These are phyloP conservation scores for Fusarium keratoplasticum DNA, from an alignment of 2,329 filamentous ascomycete genomes.

Conservation along the genomic window DNA sequence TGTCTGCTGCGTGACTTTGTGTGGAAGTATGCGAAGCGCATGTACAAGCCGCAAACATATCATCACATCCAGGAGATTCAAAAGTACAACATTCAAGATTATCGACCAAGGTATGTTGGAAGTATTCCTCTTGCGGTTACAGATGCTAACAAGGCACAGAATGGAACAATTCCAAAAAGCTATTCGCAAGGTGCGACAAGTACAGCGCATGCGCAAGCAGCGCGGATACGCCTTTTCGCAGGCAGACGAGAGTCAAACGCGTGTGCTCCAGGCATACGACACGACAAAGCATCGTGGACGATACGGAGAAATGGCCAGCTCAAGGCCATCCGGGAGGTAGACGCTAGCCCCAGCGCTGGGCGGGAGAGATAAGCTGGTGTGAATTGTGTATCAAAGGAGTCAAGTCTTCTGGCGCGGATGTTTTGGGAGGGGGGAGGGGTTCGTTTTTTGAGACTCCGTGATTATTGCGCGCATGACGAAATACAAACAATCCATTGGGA, in stretches of 20 bases:
- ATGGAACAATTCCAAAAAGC: conserved; percentile 99
- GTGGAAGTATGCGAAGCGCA: conserved; percentile 97
- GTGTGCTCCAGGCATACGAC: conserved; percentile 96
- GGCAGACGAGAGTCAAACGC: conserved; percentile 94
- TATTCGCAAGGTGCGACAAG: conserved; percentile 96
- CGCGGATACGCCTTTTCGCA: conserved; percentile 98
- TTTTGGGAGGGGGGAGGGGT: conserved; percentile 20
- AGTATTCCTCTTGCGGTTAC: background rate
- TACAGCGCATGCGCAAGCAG: conserved; percentile 99
- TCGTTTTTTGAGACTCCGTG: conserved; percentile 1
- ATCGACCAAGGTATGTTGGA: conserved; percentile 82
- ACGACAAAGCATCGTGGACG: conserved; percentile 91
- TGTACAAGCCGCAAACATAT: conserved; percentile 96
- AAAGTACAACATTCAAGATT: conserved; percentile 99
- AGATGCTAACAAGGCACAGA: conserved; percentile 56
- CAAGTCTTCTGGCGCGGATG: conserved; percentile 22
- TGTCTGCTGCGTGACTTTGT: conserved; percentile 90
- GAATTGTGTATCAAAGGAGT: conserved; percentile 7
- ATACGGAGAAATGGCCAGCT: conserved; percentile 91
- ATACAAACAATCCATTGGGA: conserved; percentile 40
- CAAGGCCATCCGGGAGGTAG: conserved; percentile 48
- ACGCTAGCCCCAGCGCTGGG: conserved; percentile 24
- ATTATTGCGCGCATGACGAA: conserved; percentile 39
- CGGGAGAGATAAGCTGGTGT: background rate
- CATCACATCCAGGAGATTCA: conserved; percentile 99